Conservation (phyloP, 805 yeast species). For the Debaryomyces prosopidis region DNA sequence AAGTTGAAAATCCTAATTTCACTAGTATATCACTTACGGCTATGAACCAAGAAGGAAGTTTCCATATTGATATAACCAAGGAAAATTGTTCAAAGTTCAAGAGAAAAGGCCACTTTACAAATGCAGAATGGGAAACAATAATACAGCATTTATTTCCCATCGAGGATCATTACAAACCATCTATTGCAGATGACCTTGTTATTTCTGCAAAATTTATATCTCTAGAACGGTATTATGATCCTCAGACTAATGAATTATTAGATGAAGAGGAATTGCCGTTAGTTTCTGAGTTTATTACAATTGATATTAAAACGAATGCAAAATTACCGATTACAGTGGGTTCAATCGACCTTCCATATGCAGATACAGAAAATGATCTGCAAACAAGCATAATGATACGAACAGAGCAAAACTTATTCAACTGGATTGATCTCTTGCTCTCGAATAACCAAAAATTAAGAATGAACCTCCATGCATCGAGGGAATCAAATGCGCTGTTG, state of each 20-base stretch:
- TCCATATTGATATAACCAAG: slow-evolving; percentile 13
- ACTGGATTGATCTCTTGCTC: slow-evolving; percentile 24
- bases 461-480: slow-evolving; percentile 1
- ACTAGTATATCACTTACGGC: slow-evolving; percentile 16
- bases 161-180: slow-evolving; percentile 1
- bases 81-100: slow-evolving; percentile 1
- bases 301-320: slow-evolving; percentile 21
- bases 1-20: slow-evolving; percentile 6
- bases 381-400: neutral
- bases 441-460: slow-evolving; percentile 12
- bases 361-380: slow-evolving; percentile 12
- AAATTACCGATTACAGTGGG: slow-evolving; percentile 28
- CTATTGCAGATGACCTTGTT: slow-evolving; percentile 5
- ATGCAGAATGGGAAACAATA: slow-evolving; percentile 18
- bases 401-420: slow-evolving; percentile 22
- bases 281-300: slow-evolving; percentile 14
- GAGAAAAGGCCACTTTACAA: slow-evolving; percentile 8
- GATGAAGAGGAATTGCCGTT: slow-evolving; percentile 22
- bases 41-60: slow-evolving; percentile 21
- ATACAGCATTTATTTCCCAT: slow-evolving; percentile 20
- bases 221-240: slow-evolving; percentile 20
- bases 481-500: neutral
- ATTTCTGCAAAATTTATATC: slow-evolving; percentile 22
- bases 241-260: slow-evolving; percentile 20
- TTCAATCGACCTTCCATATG: slow-evolving; percentile 13